Conservation (phyloP, 495 filamentous ascomycete genomes). For the Penicillium silybi region DNA sequence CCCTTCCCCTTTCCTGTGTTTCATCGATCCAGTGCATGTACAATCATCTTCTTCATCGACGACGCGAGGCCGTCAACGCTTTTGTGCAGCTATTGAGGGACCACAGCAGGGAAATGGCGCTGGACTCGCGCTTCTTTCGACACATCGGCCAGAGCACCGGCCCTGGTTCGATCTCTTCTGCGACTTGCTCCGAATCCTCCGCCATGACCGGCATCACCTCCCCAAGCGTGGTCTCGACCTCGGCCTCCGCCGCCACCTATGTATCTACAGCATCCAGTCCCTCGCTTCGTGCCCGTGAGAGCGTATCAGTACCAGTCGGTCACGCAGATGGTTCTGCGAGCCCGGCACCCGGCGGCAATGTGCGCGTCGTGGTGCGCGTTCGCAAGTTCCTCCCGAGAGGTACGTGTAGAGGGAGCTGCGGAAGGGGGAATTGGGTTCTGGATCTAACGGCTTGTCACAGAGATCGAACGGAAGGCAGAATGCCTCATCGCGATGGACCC, state of each 20-base stretch:
- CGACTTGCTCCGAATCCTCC: constrained; percentile 53
- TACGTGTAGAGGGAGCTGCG: constrained; percentile 35
- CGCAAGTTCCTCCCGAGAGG: constrained; percentile 86
- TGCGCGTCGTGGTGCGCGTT: constrained; percentile 90
- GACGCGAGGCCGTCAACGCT: constrained; percentile 44
- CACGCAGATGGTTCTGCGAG: constrained; percentile 32
- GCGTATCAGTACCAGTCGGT: constrained; percentile 43
- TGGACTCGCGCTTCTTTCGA: constrained; percentile 54
- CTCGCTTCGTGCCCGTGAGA: constrained; percentile 70
- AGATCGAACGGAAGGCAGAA: constrained; percentile 71
- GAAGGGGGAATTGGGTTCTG: not conserved
- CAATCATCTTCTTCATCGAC: constrained; percentile 34
- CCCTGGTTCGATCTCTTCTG: constrained; percentile 50
- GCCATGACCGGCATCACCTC: constrained; percentile 52
- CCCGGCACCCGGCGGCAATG: constrained; percentile 67
- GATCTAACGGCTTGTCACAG: constrained; percentile 40
- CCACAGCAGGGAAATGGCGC: constrained; percentile 49
- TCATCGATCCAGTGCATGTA: constrained; percentile 38
- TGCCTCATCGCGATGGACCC: constrained; percentile 93
- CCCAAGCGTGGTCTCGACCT: constrained; percentile 48
- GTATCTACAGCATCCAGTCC: constrained; percentile 51
- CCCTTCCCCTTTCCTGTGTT: constrained; percentile 12
- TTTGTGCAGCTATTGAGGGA: constrained; percentile 47
- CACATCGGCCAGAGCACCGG: constrained; percentile 40
- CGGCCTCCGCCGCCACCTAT: constrained; percentile 56